Evolutionary conservation across 2,329 filamentous ascomycete genomes (phyloP).

Genomic region (Cladophialophora exuberans): DNA sequence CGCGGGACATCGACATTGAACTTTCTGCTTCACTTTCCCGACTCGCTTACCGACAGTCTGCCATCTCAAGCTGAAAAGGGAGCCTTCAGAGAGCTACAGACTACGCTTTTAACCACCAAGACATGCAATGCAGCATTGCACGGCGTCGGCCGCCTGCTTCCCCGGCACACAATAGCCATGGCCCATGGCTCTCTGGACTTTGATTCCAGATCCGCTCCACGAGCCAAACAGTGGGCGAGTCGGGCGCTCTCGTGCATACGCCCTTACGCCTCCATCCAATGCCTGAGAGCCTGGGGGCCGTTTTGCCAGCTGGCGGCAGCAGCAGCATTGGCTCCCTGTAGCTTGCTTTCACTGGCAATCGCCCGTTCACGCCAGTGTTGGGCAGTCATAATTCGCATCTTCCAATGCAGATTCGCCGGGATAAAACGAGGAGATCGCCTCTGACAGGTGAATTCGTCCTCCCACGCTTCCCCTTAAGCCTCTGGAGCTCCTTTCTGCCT

Average conservation of each 20-base stretch:
- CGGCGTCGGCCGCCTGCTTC: conserved; percentile 2
- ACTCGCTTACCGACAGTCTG: neutral
- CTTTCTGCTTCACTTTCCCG: neutral
- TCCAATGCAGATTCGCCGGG: conserved; percentile 19
- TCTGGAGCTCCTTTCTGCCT: conserved; percentile 10
- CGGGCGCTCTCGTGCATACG: neutral
- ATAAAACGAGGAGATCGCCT: conserved; percentile 9
- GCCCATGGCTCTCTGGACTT: conserved; percentile 7
- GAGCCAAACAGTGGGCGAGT: neutral
- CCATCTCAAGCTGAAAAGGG: neutral
- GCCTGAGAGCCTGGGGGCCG: neutral
- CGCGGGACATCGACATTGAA: conserved; percentile 1
- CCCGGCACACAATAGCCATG: neutral
- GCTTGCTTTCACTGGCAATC: conserved; percentile 18
- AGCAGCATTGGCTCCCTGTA: conserved; percentile 5
- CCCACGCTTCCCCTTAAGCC: conserved; percentile 3
- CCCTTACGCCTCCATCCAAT: conserved; percentile 1
- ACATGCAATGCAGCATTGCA: neutral
- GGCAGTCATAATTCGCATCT: conserved; percentile 17
- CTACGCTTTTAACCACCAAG: too few relatives aligned
- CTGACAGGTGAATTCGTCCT: conserved; percentile 16
- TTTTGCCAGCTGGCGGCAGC: conserved; percentile 1
- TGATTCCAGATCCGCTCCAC: conserved; percentile 11
- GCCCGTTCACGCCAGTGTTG: conserved; percentile 18
- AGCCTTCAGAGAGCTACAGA: neutral